Evolutionary conservation across 139 green algal species (phyloP).

Genomic region (Coccomyxa sp.): DNA sequence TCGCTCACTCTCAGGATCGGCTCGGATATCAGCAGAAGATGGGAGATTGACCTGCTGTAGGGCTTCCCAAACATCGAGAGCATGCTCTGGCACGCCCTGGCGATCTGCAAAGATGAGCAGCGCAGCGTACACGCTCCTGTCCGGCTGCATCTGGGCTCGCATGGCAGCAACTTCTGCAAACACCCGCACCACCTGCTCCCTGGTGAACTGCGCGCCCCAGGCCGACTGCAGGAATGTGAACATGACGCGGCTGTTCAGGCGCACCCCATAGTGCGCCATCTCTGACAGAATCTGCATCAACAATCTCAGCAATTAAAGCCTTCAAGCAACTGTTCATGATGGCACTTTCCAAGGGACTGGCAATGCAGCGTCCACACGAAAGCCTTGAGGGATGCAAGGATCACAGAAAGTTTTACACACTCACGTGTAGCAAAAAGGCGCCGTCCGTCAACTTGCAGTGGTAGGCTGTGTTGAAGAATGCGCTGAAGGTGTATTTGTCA

Average conservation of each 20-base stretch:
- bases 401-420: background rate
- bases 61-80: slow-evolving; percentile 40
- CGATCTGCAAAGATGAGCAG: slow-evolving; percentile 36
- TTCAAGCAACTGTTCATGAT: background rate
- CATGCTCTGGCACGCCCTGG: slow-evolving; percentile 19
- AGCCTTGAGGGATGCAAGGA: background rate
- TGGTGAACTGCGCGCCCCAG: slow-evolving; percentile 15
- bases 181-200: slow-evolving; percentile 30
- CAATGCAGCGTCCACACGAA: background rate
- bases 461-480: slow-evolving; percentile 29
- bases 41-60: slow-evolving; percentile 14
- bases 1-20: background rate
- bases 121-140: slow-evolving; percentile 20
- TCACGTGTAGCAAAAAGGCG: background rate
- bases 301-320: background rate
- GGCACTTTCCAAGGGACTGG: background rate
- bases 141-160: background rate
- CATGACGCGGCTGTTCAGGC: slow-evolving; percentile 41
- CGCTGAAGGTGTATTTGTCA: slow-evolving; percentile 29
- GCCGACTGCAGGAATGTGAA: slow-evolving; percentile 39
- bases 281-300: slow-evolving; percentile 29
- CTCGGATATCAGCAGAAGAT: background rate
- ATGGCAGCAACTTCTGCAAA: slow-evolving; percentile 28
- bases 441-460: slow-evolving; percentile 8
- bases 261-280: slow-evolving; percentile 6